These are phyloP conservation scores for Trichoderma brevicompactum DNA, from an alignment of 2,329 filamentous ascomycete genomes.

Conservation along the genomic window DNA sequence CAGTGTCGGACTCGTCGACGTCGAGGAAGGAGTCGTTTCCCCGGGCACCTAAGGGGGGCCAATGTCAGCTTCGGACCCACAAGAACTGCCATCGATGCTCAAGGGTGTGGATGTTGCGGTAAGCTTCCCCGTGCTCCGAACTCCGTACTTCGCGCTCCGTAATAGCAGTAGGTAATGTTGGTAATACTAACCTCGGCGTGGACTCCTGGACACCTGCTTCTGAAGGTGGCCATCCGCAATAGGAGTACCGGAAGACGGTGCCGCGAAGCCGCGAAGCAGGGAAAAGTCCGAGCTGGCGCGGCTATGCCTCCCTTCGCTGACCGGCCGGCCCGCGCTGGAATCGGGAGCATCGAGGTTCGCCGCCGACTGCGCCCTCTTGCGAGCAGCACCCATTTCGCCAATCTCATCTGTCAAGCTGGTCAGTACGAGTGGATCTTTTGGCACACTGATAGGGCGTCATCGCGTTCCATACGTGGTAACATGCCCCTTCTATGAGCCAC, in stretches of 20 bases:
- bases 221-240: slow-evolving; percentile 43
- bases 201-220: slow-evolving; percentile 41
- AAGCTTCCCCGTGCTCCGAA: slow-evolving; percentile 12
- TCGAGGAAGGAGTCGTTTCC: slow-evolving; percentile 64
- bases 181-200: slow-evolving; percentile 37
- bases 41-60: slow-evolving; percentile 56
- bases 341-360: slow-evolving; percentile 64
- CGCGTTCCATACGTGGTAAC: slow-evolving; percentile 35
- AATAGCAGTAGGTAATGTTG: background rate
- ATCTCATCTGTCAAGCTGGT: slow-evolving; percentile 43
- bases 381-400: slow-evolving; percentile 47
- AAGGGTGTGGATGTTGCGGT: slow-evolving; percentile 19
- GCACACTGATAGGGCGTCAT: background rate
- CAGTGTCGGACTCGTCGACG: slow-evolving; percentile 71
- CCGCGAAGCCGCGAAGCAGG: slow-evolving; percentile 57
- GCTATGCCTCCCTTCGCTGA: slow-evolving; percentile 68
- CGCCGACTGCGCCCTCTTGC: slow-evolving; percentile 64
- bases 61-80: slow-evolving; percentile 46
- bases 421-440: slow-evolving; percentile 4
- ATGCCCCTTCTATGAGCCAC: slow-evolving; percentile 71
- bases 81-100: slow-evolving; percentile 22
- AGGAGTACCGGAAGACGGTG: slow-evolving; percentile 54
- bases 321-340: slow-evolving; percentile 53
- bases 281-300: slow-evolving; percentile 74
- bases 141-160: background rate